Evolutionary conservation across 495 filamentous ascomycete genomes (phyloP).

Genomic region (Trichoderma reesei): DNA sequence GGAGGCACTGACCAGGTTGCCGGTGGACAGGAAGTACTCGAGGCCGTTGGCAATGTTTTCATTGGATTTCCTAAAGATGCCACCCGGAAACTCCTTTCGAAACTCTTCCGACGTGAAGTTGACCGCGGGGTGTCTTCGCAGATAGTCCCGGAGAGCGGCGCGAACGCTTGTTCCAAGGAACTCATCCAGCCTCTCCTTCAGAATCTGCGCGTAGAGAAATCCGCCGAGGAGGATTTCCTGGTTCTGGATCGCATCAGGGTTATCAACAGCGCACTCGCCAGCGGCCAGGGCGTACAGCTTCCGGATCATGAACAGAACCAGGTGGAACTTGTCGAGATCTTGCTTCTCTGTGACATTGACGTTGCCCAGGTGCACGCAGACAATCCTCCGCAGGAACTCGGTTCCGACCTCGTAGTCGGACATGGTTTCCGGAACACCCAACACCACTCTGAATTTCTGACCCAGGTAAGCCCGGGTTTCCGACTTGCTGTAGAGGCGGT

Average conservation of each 20-base stretch:
- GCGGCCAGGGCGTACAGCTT: constrained; percentile 90
- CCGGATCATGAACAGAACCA: constrained; percentile 91
- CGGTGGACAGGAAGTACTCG: constrained; percentile 94
- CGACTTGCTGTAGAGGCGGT: constrained; percentile 65
- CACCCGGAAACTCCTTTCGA: constrained; percentile 63
- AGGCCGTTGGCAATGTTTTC: constrained; percentile 78
- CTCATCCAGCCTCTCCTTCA: constrained; percentile 91
- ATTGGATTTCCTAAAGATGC: constrained; percentile 67
- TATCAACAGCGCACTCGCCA: constrained; percentile 85
- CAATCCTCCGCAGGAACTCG: constrained; percentile 81
- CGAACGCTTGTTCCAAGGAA: constrained; percentile 59
- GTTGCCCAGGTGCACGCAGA: constrained; percentile 81
- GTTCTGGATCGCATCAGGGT: constrained; percentile 90
- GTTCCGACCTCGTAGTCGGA: constrained; percentile 78
- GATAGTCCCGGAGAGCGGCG: constrained; percentile 56
- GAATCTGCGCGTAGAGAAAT: constrained; percentile 85
- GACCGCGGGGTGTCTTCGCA: constrained; percentile 48
- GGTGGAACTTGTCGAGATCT: constrained; percentile 83
- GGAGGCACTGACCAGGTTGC: constrained; percentile 81
- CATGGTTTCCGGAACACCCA: constrained; percentile 69
- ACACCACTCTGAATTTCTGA: constrained; percentile 76
- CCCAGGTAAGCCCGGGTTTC: constrained; percentile 78
- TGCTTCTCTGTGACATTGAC: constrained; percentile 69
- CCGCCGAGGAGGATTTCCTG: constrained; percentile 90
- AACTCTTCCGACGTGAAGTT: constrained; percentile 65